Conservation (phyloP, 2,329 filamentous ascomycete species). For the Cladosporium sp. region DNA sequence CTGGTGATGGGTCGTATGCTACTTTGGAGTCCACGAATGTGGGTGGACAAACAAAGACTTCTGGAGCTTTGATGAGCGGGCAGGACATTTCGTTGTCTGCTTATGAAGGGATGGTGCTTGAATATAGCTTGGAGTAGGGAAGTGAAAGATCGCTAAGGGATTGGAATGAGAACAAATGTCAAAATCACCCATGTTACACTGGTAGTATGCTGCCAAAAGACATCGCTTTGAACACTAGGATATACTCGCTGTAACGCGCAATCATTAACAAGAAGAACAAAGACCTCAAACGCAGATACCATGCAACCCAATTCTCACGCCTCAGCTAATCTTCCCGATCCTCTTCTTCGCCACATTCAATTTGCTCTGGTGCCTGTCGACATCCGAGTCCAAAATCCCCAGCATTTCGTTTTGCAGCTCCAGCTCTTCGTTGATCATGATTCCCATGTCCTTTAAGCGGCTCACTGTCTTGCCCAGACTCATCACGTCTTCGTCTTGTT, state of each 20-base stretch:
- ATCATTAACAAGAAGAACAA: neutral
- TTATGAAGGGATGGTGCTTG: constrained; percentile 2
- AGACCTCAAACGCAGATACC: neutral
- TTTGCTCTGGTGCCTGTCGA: constrained; percentile 66
- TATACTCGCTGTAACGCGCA: constrained; percentile 10
- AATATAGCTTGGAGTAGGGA: neutral
- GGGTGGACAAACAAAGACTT: neutral
- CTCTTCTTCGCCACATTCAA: constrained; percentile 72
- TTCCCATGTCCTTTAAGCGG: constrained; percentile 74
- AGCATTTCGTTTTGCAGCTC: constrained; percentile 71
- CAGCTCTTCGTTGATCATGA: constrained; percentile 73
- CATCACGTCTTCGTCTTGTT: constrained; percentile 73
- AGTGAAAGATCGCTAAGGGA: neutral
- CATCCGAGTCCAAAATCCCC: constrained; percentile 65
- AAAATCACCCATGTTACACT: neutral
- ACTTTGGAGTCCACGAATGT: neutral
- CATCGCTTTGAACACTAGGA: neutral
- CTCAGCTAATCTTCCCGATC: constrained; percentile 60
- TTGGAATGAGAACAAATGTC: neutral
- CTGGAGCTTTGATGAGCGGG: neutral
- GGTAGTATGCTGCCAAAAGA: neutral
- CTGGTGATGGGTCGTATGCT: neutral
- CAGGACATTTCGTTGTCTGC: neutral
- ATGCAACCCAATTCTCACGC: constrained; percentile 1
- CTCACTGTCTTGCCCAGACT: constrained; percentile 68